Percentiles rank a stretch among this genome's conserved stretches.
phyloP scores from a whole-genome alignment of 2,329 filamentous ascomycete genomes.

The Phialophora verrucosa region DNA sequence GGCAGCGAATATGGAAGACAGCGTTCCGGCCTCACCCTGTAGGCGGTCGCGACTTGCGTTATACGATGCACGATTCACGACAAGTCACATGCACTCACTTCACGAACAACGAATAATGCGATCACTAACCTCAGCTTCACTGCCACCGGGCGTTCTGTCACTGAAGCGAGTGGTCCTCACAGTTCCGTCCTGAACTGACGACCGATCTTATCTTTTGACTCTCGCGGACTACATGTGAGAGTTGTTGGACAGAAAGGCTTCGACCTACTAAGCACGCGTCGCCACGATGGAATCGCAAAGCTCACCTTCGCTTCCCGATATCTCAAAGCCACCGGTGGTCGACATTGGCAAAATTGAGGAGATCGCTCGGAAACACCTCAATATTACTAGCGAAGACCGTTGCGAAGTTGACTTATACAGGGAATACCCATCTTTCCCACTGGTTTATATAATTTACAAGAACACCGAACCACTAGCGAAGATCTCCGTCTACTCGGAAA shows the following conservation, averaged over 20 bases:
- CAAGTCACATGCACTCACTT: background rate
- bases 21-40: background rate
- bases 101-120: too few species aligned
- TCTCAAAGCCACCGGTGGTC: background rate
- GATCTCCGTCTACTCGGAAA: background rate
- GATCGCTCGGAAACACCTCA: background rate
- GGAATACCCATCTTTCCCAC: background rate
- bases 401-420: background rate
- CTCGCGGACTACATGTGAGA: background rate
- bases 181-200: too few species aligned
- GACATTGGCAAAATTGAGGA: background rate
- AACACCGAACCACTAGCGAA: background rate
- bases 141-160: too few species aligned
- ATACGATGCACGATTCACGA: background rate
- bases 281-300: background rate
- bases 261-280: background rate
- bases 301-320: background rate
- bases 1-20: background rate
- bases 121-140: too few species aligned
- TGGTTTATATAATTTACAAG: background rate
- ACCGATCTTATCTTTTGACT: background rate
- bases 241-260: background rate
- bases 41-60: background rate
- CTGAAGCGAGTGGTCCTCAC: too few species aligned
- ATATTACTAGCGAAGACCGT: background rate